Percentiles rank a stretch among this genome's conserved stretches.
Evolutionary conservation across 176 grass and related monocot genomes (phyloP).

Genomic region (Rhipidocladum racemiflorum): DNA sequence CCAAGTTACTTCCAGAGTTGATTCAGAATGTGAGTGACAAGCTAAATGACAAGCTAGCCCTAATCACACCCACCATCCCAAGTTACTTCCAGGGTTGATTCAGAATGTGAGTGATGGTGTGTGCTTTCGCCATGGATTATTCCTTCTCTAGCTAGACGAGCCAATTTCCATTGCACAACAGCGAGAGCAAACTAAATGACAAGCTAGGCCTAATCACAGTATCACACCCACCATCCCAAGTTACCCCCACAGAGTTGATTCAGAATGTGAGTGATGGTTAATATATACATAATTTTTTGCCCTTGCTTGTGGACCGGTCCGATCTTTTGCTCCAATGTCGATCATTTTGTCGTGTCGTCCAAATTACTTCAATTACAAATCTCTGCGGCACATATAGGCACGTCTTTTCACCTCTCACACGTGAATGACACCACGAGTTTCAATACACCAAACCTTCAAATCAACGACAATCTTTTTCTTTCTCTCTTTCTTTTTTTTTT

Average conservation of each 20-base stretch:
- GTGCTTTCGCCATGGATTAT: neutral
- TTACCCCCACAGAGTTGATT: constrained; percentile 22
- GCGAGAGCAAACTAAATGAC: constrained; percentile 13
- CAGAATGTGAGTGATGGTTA: constrained; percentile 38
- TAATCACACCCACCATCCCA: too few relatives aligned
- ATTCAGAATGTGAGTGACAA: too few relatives aligned
- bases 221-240: neutral
- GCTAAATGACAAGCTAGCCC: too few relatives aligned
- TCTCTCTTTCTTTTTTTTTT: too few relatives aligned
- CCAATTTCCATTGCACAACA: neutral
- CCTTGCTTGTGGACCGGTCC: neutral
- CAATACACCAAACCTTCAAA: neutral
- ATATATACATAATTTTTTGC: constrained; percentile 21
- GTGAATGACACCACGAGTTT: neutral
- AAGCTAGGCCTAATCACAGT: neutral
- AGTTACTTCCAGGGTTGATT: too few relatives aligned
- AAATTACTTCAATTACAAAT: constrained; percentile 23
- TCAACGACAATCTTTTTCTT: neutral
- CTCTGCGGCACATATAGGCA: neutral
- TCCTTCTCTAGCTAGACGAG: neutral
- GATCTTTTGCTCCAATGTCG: constrained; percentile 16
- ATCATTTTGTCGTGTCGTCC: constrained; percentile 36
- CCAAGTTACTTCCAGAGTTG: too few relatives aligned
- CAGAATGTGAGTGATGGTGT: too few relatives aligned
- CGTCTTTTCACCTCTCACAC: neutral